Conservation (phyloP, 306 rosid genomes). For the Vicia villosa region DNA sequence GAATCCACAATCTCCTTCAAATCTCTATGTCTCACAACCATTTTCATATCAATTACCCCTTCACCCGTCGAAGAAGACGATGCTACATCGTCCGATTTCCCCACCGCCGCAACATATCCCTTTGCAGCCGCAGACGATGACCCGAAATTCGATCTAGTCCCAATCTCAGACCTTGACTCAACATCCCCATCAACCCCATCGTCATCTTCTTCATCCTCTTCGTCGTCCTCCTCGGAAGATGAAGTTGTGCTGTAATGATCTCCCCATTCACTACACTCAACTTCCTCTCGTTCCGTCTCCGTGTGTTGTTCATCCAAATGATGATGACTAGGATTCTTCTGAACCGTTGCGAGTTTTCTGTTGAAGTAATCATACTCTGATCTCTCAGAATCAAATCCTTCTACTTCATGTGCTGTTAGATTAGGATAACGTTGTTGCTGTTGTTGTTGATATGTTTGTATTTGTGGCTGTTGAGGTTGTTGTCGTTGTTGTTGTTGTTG, state of each 20-base stretch:
- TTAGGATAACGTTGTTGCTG: constrained; percentile 8
- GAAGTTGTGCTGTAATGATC: constrained; percentile 82
- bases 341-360: neutral
- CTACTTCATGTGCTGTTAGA: neutral
- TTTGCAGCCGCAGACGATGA: constrained; percentile 37
- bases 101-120: constrained; percentile 10
- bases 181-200: constrained; percentile 48
- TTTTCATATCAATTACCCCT: constrained; percentile 63
- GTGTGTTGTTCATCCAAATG: constrained; percentile 49
- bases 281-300: constrained; percentile 85
- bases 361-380: constrained; percentile 45
- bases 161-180: constrained; percentile 70
- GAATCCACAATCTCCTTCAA: constrained; percentile 93
- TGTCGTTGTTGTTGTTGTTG: neutral
- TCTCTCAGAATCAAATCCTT: constrained; percentile 36
- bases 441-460: neutral
- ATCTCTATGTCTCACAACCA: constrained; percentile 91
- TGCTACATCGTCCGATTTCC: constrained; percentile 40
- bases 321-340: constrained; percentile 32
- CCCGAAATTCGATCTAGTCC: constrained; percentile 71
- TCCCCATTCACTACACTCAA: constrained; percentile 96
- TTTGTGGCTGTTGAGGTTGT: neutral
- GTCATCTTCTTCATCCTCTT: neutral
- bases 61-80: constrained; percentile 43
- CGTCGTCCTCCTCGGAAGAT: constrained; percentile 55